Percentiles rank a stretch among this genome's conserved stretches.
Conservation (phyloP, 148 eudicot genomes). For the Chenopodium quinoa region DNA sequence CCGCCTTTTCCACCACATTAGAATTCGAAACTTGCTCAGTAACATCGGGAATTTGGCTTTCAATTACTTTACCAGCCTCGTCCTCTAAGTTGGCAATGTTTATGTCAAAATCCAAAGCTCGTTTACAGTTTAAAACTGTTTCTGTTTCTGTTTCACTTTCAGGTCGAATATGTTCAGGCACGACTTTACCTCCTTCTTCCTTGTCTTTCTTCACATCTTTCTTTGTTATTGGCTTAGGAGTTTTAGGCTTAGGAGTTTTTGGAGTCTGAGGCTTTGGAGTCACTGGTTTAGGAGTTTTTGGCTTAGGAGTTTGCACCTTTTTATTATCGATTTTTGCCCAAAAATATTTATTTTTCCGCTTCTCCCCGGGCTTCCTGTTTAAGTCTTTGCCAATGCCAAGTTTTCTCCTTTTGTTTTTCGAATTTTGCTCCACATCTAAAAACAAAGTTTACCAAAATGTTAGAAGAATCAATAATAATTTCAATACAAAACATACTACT, state of each 20-base stretch:
- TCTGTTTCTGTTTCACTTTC: neutral
- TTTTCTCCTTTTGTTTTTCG: conserved; percentile 15
- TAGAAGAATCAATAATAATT: too few species aligned
- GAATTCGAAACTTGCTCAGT: neutral
- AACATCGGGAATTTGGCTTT: neutral
- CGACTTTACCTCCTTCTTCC: too few species aligned
- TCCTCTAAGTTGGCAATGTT: neutral
- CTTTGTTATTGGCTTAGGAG: neutral
- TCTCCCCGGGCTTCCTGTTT: conserved; percentile 18
- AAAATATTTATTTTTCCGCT: conserved; percentile 25
- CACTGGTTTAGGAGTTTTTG: conserved; percentile 24
- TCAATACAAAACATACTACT: too few species aligned
- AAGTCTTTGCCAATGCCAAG: neutral
- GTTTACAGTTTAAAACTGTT: neutral
- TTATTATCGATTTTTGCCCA: conserved; percentile 30
- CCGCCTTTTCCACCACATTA: neutral
- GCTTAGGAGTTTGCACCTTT: conserved; percentile 13
- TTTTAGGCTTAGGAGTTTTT: conserved; percentile 7
- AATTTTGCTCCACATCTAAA: neutral
- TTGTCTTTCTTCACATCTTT: too few species aligned
- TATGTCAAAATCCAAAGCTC: neutral
- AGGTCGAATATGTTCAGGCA: too few species aligned
- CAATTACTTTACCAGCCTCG: neutral
- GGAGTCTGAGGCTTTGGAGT: conserved; percentile 10
- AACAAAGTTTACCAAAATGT: neutral